Evolutionary conservation across 106 monocot species (phyloP), one percentile per base, ranked within the genome.

Genomic region (Amphibolis antarctica): DNA sequence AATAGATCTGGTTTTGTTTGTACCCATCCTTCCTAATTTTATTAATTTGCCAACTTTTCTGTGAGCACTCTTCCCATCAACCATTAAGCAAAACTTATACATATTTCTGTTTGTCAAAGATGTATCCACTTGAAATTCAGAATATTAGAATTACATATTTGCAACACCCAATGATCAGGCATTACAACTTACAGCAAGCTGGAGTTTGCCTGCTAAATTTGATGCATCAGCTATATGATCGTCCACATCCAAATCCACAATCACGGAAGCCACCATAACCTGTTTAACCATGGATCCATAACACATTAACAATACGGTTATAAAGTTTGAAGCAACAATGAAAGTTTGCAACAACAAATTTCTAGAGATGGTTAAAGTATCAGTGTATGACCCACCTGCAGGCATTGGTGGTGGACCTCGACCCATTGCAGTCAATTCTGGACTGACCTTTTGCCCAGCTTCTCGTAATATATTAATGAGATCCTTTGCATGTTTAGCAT

Each of bases 401-500:
- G 86, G 71, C 27, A 79, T 63, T 25, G 86, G 86, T 17, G 79
- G 89, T 21, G 86, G 79, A 55, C 84, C 90, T 51, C 86, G 84
- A 60, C 77, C 84, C 86, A 96, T 87, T 50, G 75, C 65, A 72
- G 86, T 75, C 63, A 96, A 76, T 49, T 96, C 94, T 53, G 89
- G 53, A 57, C 75, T 71, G 52, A 90, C 80, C 71, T 87, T 90
- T 74, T 96, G 96, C 20, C 84, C 90, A 64, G 96, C 96, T 80
- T 96, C 90, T 60, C 87, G 73, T n/a, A 96, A 69, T 68, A 87
- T 90, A 46, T 66, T 73, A 31, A 86, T 82, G 0, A 94, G 77
- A 60, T 94, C 94, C 58, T 88, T 94, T 13, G 94, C 89, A 70
- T 86, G 89, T 72, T 86, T 86, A 21, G 77, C 89, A 82, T 94